Base-by-base conservation (phyloP, 1,284 basidiomycete genomes). In the Sanguinoderma infundibulare region DNA sequence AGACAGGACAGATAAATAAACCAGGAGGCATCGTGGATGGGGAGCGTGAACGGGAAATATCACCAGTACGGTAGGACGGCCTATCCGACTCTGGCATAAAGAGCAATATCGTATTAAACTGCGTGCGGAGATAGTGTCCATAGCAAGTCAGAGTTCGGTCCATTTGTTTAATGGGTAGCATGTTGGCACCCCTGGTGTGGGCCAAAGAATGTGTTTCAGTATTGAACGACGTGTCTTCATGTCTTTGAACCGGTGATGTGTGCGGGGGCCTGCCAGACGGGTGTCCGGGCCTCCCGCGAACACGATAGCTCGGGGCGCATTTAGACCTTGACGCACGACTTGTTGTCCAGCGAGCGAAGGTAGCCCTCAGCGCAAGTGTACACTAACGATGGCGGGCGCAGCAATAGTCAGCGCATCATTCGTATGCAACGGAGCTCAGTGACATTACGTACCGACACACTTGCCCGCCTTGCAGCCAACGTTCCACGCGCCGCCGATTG, bases 401-500 rank as follows among this genome's bases (percentile, higher is more conserved):
- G 42, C 12, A 9, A 46, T 44, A 24, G 39, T 56, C 28, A 51
- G 44, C 40, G 32, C 49, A 50, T 15, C 10, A 40, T 39, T n/a
- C 57, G 52, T 53, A 22, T 12, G 20, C 14, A 60, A 61, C 20
- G 60, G 36, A 56, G 32, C 38, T 26, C 39, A 55, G 35, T 53
- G 52, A 32, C 67, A 50, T 22, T 17, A 77, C 85, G 66, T 66
- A 89, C 87, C 83, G 55, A 75, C 72, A 76, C 89, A 91, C 62
- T 71, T 69, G 47, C 87, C 86, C 57, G 73, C 70, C 54, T 85
- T 81, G 74, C 92, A 94, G 17, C 84, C 87, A 59, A 92, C 89
- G 63, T 87, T 87, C 79, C 83, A 82, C 24, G 82, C 85, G 66
- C 87, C 82, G 40, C 77, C 67, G 64, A 94, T 90, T 35, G 80